Percentiles rank a stretch among this genome's conserved stretches.
These are phyloP conservation scores for Trichoderma endophyticum DNA, from an alignment of 2,329 filamentous ascomycete species.

Conservation along the genomic window DNA sequence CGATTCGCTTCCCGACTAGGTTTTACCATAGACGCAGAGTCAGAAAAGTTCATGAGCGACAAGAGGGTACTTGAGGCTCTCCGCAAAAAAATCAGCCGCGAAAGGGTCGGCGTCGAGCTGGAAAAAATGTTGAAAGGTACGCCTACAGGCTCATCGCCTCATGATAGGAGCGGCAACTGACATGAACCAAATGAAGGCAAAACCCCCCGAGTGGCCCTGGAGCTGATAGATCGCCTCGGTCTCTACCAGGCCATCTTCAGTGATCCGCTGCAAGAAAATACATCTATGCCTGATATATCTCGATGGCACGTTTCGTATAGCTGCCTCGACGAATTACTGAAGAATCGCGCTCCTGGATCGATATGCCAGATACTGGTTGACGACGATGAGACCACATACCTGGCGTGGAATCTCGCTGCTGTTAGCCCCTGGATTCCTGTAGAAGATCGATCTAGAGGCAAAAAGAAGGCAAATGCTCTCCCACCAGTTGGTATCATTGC, in stretches of 20 bases:
- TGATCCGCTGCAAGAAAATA: constrained; percentile 56
- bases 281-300: constrained; percentile 53
- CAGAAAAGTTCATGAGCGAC: constrained; percentile 72
- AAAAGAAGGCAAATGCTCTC: constrained; percentile 49
- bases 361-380: constrained; percentile 56
- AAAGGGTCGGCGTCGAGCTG: constrained; percentile 81
- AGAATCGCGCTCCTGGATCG: constrained; percentile 43
- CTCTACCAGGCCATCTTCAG: constrained; percentile 74
- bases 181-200: constrained; percentile 41
- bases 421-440: constrained; percentile 68
- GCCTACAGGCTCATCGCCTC: neutral
- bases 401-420: constrained; percentile 73
- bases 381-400: constrained; percentile 63
- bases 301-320: constrained; percentile 64
- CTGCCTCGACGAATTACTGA: constrained; percentile 53
- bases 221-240: constrained; percentile 61
- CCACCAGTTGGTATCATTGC: constrained; percentile 53
- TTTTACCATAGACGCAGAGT: constrained; percentile 71
- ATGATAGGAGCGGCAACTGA: neutral
- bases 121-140: constrained; percentile 49
- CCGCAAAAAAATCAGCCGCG: constrained; percentile 85
- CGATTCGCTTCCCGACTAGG: constrained; percentile 83
- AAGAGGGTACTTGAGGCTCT: constrained; percentile 74
- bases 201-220: constrained; percentile 59
- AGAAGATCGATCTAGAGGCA: constrained; percentile 39